phyloP scores from a whole-genome alignment of 2,329 filamentous ascomycete genomes.

The Celoporthe dispersa region DNA sequence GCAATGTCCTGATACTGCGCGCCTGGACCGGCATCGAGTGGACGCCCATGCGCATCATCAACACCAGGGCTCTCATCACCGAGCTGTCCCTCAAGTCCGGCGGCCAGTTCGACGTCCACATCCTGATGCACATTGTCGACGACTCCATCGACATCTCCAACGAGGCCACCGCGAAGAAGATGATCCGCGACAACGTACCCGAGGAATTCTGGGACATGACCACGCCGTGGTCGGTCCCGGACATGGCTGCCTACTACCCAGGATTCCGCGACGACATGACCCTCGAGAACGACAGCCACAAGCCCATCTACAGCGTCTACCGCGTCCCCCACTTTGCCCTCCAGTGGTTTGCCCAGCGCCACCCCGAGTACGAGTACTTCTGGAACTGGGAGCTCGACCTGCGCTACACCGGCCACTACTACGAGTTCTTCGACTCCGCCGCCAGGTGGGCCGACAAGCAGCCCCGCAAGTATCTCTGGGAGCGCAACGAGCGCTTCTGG shows the following conservation, averaged over 20 bases:
- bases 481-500: conserved; percentile 73
- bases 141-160: conserved; percentile 62
- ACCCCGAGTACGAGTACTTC: conserved; percentile 79
- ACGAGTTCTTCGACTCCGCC: conserved; percentile 74
- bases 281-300: conserved; percentile 49
- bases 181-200: conserved; percentile 51
- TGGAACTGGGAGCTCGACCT: conserved; percentile 92
- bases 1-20: conserved; percentile 77
- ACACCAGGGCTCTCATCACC: conserved; percentile 76
- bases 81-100: conserved; percentile 78
- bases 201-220: conserved; percentile 66
- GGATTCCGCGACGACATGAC: conserved; percentile 73
- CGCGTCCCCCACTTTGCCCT: conserved; percentile 49
- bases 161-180: conserved; percentile 62
- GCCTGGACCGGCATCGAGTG: conserved; percentile 78
- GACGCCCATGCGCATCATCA: conserved; percentile 77
- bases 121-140: conserved; percentile 77
- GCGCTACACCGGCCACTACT: conserved; percentile 79
- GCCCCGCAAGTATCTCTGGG: conserved; percentile 74
- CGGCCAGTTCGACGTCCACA: conserved; percentile 79
- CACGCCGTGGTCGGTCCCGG: conserved; percentile 74
- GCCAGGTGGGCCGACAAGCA: conserved; percentile 66
- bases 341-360: conserved; percentile 76
- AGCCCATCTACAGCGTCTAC: conserved; percentile 59
- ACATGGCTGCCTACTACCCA: conserved; percentile 79